Evolutionary conservation across 192 early-diverging fungal genomes (phyloP), one percentile per base, ranked within the genome.

Genomic region (Linnemannia exigua): DNA sequence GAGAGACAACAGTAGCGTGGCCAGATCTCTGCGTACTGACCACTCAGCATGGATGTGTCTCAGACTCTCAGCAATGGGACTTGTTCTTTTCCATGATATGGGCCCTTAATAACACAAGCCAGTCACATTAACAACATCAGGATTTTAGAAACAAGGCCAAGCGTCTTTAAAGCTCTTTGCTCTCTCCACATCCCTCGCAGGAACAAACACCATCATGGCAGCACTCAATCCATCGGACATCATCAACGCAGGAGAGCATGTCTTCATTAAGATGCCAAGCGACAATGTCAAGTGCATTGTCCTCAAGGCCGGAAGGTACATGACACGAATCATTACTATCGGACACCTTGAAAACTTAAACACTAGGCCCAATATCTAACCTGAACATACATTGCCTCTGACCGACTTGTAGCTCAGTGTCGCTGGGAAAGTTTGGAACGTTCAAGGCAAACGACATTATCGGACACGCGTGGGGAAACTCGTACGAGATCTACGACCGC

Each of bases 351-450:
- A 44, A 44, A 44, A 44, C n/a, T n/a, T n/a, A n/a, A 9, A 44
- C 41, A 6, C 9, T 3, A 44, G 41, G 9, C 41, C 3, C 41
- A 44, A 44, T 50, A 50, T 50, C 48, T 50, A 50, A 63, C 58
- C 58, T 25, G 4, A 35, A 19, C 71, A n/a, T 48, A 67, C 41
- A 17, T 66, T 12, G 5, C 2, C 7, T 14, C 2, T n/a, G 5
- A 52, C 25, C 14, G n/a, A 16, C 28, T 69, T 35, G 73, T 75
- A 92, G 90, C 9, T 90, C 81, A 8, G 81, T 95, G n/a, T 89
- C 90, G 17, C 84, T 99, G 44, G 98, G 98, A 70, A 99, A 98
- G 87, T 98, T 99, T 90, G 98, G 98, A 46, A 90, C 90, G 41
- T 97, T 98, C 89, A 82, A 92, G 72, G 91, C 92, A 15, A 91